Evolutionary conservation across 1,284 basidiomycete genomes (phyloP), one percentile per base, ranked within the genome.

Genomic region (Hemileia vastatrix): DNA sequence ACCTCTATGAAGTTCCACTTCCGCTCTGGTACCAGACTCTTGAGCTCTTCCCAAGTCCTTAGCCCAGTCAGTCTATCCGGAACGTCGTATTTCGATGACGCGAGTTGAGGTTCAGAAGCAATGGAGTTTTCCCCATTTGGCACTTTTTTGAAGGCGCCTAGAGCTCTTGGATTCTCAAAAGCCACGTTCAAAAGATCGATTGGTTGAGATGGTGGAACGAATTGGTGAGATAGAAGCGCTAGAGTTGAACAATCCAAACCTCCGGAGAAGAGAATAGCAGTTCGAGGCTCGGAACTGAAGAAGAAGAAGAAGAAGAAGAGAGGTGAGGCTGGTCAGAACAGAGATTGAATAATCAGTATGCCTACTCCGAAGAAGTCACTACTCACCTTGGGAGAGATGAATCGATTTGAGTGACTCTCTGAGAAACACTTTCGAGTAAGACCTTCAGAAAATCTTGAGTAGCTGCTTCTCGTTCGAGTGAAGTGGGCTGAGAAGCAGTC

Each of bases 151-250:
- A n/a, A n/a, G n/a, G n/a, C n/a, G n/a, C n/a, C n/a, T 23, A 83
- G 78, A 71, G 86, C 85, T 3, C 88, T 82, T 8, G 90, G 90
- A 71, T 95, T 95, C 73, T 95, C 90, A 68, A 99, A 98, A 0
- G 89, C 90, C 2, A 99, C 92, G 70, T 97, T 98, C 21, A 99
- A 78, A 0, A 99, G 78, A 71, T 99, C 94, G 59, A 99, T 92
- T 0, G 90, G 86, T 72, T 91, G 88, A 43, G 81, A 79, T 4
- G 77, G 61, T 1, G 88, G 84, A 27, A 90, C 71, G 70, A 87
- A 83, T 57, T 88, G 90, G 70, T 93, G 83, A 0, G 90, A 86
- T 0, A 97, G 78, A 66, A 83, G 85, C 0, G 92, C 85, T 1
- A 97, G 71, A 23, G 90, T 80, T 0, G 92, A 86, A 15, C 87